Conservation (phyloP, 257 asterid species). For the Fraxinus quadrangulata region DNA sequence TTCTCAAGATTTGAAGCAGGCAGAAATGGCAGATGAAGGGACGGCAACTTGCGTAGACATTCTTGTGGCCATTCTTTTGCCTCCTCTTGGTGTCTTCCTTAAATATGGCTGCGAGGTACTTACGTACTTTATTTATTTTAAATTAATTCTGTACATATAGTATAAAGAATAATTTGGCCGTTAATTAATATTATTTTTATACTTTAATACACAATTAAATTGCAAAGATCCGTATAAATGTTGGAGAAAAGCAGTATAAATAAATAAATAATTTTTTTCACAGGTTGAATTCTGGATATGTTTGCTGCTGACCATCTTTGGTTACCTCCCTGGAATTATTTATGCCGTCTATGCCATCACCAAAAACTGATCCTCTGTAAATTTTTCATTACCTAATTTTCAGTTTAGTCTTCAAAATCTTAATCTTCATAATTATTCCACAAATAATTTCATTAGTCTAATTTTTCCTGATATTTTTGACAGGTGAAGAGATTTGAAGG, state of each 20-base stretch:
- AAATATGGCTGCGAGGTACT: slow-evolving; percentile 71
- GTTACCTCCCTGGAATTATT: slow-evolving; percentile 75
- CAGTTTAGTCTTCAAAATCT: too few relatives aligned
- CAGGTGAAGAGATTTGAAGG: slow-evolving; percentile 19
- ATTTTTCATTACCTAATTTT: neutral
- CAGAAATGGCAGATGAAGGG: slow-evolving; percentile 42
- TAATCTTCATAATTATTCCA: too few relatives aligned
- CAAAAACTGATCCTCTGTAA: slow-evolving; percentile 36
- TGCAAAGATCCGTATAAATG: too few relatives aligned
- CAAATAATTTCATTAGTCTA: neutral
- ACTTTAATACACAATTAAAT: too few relatives aligned
- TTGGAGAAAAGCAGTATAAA: too few relatives aligned
- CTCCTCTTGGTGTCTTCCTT: slow-evolving; percentile 89
- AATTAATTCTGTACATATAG: too few relatives aligned
- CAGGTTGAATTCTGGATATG: slow-evolving; percentile 88
- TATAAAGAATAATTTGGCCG: too few relatives aligned
- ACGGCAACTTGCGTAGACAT: slow-evolving; percentile 65
- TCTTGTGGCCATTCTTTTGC: slow-evolving; percentile 70
- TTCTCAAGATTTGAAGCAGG: slow-evolving; percentile 3
- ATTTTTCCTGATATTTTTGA: neutral
- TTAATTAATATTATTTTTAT: too few relatives aligned
- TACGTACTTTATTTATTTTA: too few relatives aligned
- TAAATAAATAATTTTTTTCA: too few relatives aligned
- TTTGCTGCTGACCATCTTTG: slow-evolving; percentile 66
- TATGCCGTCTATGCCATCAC: slow-evolving; percentile 75